A percentile compares a stretch with the other conserved stretches of the same genome.
Evolutionary conservation across 2,329 filamentous ascomycete genomes (phyloP).

Genomic region (Berkeleyomyces rouxiae): DNA sequence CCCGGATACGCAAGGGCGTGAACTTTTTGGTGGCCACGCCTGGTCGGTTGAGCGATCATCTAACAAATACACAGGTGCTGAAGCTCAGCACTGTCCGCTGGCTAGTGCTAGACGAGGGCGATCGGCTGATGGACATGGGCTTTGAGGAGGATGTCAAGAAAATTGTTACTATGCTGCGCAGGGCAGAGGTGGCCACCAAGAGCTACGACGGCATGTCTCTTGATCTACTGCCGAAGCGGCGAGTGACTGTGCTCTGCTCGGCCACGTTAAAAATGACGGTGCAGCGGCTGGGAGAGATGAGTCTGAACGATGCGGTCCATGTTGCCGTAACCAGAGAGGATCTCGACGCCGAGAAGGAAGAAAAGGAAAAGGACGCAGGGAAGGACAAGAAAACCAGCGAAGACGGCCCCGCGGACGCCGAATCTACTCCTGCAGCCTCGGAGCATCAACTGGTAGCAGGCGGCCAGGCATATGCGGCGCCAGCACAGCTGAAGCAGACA

Average conservation of each 20-base stretch:
- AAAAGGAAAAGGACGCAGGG: constrained; percentile 18
- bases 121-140: constrained; percentile 94
- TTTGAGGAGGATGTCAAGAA: constrained; percentile 89
- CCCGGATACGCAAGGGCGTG: constrained; percentile 78
- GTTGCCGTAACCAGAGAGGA: constrained; percentile 52
- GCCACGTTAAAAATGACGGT: constrained; percentile 98
- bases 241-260: constrained; percentile 82
- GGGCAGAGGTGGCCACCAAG: constrained; percentile 40
- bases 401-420: constrained; percentile 2
- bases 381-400: constrained; percentile 22
- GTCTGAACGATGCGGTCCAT: constrained; percentile 79
- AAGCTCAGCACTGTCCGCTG: constrained; percentile 81
- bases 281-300: constrained; percentile 84
- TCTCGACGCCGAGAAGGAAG: constrained; percentile 19
- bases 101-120: constrained; percentile 89
- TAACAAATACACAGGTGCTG: constrained; percentile 79
- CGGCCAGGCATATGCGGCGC: constrained; percentile 51
- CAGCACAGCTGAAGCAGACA: constrained; percentile 83
- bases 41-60: constrained; percentile 75
- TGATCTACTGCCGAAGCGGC: constrained; percentile 52
- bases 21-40: constrained; percentile 95
- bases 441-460: constrained; percentile 8
- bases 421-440: not conserved
- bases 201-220: constrained; percentile 41
- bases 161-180: constrained; percentile 64